Conservation (phyloP, 805 yeast species). For the Candida ponderosae region DNA sequence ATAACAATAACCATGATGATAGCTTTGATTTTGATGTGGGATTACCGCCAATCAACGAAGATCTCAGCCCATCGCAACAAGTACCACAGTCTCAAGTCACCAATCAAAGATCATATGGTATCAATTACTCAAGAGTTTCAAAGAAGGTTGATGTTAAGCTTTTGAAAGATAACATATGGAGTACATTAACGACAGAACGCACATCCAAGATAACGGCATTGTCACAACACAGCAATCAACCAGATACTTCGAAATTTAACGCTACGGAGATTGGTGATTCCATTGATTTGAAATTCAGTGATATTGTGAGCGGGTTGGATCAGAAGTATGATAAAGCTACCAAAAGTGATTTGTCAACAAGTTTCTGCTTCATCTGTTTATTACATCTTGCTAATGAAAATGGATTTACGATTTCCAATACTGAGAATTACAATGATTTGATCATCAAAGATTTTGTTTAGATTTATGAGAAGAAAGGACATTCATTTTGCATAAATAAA, state of each 20-base stretch:
- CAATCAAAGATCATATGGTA: conserved; percentile 28
- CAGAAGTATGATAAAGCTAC: conserved; percentile 48
- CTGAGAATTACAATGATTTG: conserved; percentile 5
- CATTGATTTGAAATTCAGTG: conserved; percentile 32
- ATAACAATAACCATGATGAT: conserved; percentile 21
- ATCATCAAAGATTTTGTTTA: not conserved
- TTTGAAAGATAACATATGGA: conserved; percentile 77
- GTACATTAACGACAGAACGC: conserved; percentile 29
- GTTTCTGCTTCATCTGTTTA: conserved; percentile 78
- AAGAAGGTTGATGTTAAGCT: conserved; percentile 71
- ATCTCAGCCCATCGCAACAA: conserved; percentile 13
- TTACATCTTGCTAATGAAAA: conserved; percentile 84
- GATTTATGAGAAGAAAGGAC: too few relatives aligned
- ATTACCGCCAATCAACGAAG: conserved; percentile 7
- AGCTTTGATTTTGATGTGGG: conserved; percentile 29
- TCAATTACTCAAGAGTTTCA: conserved; percentile 62
- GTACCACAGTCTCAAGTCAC: conserved; percentile 13
- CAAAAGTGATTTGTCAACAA: conserved; percentile 65
- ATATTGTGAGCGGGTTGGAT: conserved; percentile 41
- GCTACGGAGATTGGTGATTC: too few relatives aligned
- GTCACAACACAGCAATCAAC: too few relatives aligned
- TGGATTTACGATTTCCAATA: conserved; percentile 51
- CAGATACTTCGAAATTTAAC: too few relatives aligned
- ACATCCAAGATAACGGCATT: conserved; percentile 6
- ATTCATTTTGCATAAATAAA: too few relatives aligned